Percentiles rank a stretch among this genome's conserved stretches.
phyloP scores from a whole-genome alignment of 1,284 basidiomycete species.

The Ustilago cynodontis region DNA sequence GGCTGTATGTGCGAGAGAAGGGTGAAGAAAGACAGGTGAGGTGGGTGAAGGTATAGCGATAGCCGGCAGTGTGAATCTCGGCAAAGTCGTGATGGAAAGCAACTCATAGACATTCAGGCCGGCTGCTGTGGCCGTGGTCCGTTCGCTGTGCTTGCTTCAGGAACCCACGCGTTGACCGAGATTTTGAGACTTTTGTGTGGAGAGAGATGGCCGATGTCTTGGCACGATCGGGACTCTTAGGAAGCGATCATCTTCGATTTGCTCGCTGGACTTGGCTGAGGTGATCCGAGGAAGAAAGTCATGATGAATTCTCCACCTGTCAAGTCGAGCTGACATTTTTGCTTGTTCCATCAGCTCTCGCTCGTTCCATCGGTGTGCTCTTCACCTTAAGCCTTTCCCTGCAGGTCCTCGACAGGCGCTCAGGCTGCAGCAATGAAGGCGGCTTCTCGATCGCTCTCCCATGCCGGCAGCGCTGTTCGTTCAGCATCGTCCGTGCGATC shows the following conservation, averaged over 20 bases:
- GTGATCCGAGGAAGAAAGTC: conserved; percentile 39
- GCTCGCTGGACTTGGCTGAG: conserved; percentile 16
- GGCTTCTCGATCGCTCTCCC: conserved; percentile 20
- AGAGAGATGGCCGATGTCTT: conserved; percentile 16
- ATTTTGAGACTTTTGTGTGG: not conserved
- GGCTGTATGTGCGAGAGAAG: not conserved
- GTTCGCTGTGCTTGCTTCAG: conserved; percentile 16
- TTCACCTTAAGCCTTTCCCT: not conserved
- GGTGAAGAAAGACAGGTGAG: not conserved
- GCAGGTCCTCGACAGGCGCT: not conserved
- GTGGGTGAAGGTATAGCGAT: no score
- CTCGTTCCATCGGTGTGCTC: not conserved
- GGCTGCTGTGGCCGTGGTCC: conserved; percentile 15
- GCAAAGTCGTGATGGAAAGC: not conserved
- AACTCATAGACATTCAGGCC: not conserved
- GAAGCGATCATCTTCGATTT: not conserved
- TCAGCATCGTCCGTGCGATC: conserved; percentile 15
- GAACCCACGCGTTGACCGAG: not conserved
- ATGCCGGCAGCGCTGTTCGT: conserved; percentile 19
- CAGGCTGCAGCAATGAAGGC: conserved; percentile 20
- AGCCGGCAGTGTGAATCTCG: not conserved
- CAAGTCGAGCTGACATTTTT: not conserved
- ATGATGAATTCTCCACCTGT: conserved; percentile 19
- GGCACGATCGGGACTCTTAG: conserved; percentile 19
- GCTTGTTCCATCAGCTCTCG: not conserved